Evolutionary conservation across 1,139 yeast species (phyloP).

Genomic region (Candida anutae): DNA sequence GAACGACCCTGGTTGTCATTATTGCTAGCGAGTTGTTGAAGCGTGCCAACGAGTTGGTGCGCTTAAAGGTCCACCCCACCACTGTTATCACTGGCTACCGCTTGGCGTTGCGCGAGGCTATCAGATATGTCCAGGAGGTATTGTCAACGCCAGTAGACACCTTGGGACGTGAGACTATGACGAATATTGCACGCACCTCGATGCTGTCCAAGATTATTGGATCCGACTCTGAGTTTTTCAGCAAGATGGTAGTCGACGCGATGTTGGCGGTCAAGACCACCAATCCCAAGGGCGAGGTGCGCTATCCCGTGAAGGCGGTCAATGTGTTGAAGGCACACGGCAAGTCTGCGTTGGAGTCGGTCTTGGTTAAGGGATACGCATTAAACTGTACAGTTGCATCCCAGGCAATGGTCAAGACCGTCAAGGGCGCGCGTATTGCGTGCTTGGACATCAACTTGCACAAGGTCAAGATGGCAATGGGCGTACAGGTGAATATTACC

Average conservation of each 20-base stretch:
- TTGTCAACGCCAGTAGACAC: conserved; percentile 73
- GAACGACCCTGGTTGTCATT: conserved; percentile 93
- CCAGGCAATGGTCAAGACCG: conserved; percentile 84
- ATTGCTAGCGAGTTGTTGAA: conserved; percentile 89
- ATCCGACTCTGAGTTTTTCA: conserved; percentile 86
- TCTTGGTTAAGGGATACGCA: conserved; percentile 89
- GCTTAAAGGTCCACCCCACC: conserved; percentile 92
- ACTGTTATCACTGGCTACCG: conserved; percentile 96
- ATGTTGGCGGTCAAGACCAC: conserved; percentile 92
- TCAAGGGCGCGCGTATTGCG: conserved; percentile 78
- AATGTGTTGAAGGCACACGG: conserved; percentile 96
- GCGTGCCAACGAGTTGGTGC: conserved; percentile 90
- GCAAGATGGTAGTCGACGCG: conserved; percentile 89
- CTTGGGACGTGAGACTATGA: conserved; percentile 73
- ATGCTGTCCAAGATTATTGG: conserved; percentile 98
- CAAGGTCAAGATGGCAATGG: conserved; percentile 97
- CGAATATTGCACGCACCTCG: conserved; percentile 91
- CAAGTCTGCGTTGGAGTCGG: conserved; percentile 79
- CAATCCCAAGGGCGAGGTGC: conserved; percentile 78
- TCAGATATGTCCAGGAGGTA: conserved; percentile 79
- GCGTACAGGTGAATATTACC: conserved; percentile 93
- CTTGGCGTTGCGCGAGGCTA: conserved; percentile 87
- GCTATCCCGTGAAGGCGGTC: conserved; percentile 96
- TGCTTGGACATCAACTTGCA: conserved; percentile 91
- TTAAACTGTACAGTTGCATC: conserved; percentile 96